phyloP scores from a whole-genome alignment of 768 basidiomycete genomes.

The Polyporus arcularius region DNA sequence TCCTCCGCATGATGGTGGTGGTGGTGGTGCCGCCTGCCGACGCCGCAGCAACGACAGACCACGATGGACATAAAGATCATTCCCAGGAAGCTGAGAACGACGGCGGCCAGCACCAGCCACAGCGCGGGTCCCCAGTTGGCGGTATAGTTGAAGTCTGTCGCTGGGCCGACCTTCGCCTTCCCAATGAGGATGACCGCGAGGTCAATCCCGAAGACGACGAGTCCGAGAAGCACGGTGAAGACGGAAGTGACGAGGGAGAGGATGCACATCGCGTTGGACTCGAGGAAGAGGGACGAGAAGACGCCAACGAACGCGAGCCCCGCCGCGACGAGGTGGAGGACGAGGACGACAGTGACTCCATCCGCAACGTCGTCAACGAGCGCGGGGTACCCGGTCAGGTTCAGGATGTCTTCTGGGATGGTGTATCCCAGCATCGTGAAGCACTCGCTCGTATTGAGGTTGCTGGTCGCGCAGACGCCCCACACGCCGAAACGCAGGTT shows the following conservation, averaged over 20 bases:
- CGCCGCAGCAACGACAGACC: slow-evolving; percentile 69
- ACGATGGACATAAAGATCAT: slow-evolving; percentile 63
- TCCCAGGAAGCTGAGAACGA: slow-evolving; percentile 58
- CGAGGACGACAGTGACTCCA: slow-evolving; percentile 48
- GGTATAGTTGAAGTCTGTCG: slow-evolving; percentile 43
- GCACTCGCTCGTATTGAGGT: slow-evolving; percentile 47
- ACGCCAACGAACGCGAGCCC: slow-evolving; percentile 58
- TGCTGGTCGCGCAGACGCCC: slow-evolving; percentile 70
- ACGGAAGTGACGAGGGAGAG: slow-evolving; percentile 60
- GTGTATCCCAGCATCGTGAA: slow-evolving; percentile 70
- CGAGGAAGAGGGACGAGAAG: slow-evolving; percentile 58
- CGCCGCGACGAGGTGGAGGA: slow-evolving; percentile 69
- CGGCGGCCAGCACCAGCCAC: slow-evolving; percentile 68
- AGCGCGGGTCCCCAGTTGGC: slow-evolving; percentile 66
- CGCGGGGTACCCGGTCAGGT: slow-evolving; percentile 45
- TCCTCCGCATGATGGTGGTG: slow-evolving; percentile 12
- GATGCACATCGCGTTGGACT: slow-evolving; percentile 55
- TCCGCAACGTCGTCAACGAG: slow-evolving; percentile 51
- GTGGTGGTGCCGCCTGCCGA: slow-evolving; percentile 31
- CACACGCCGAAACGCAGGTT: slow-evolving; percentile 77
- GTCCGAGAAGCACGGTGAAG: slow-evolving; percentile 54
- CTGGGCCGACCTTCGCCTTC: slow-evolving; percentile 40
- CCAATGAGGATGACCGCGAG: slow-evolving; percentile 60
- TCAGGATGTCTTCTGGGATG: slow-evolving; percentile 43
- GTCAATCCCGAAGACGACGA: slow-evolving; percentile 61